phyloP scores from a whole-genome alignment of 1,284 basidiomycete species.

The Ustilago nuda region DNA sequence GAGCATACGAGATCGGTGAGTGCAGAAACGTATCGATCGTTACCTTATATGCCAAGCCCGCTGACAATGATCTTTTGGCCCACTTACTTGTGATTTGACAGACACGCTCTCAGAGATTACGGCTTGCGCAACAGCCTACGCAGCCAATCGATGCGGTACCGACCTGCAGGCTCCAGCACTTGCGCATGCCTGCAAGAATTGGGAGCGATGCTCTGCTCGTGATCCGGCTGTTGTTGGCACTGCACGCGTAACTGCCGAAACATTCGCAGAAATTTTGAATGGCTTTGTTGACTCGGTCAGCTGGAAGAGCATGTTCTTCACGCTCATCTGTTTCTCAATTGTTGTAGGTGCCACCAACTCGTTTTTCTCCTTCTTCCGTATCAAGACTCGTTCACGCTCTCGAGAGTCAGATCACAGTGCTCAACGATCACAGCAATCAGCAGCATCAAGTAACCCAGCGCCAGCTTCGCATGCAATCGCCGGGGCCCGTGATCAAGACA shows the following conservation, averaged over 20 bases:
- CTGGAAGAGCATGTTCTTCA: constrained; percentile 86
- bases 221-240: constrained; percentile 90
- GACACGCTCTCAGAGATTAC: constrained; percentile 63
- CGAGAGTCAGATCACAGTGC: constrained; percentile 12
- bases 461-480: constrained; percentile 8
- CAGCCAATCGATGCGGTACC: constrained; percentile 61
- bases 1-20: constrained; percentile 87
- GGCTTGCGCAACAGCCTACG: constrained; percentile 52
- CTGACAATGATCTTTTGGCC: not conserved
- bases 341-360: constrained; percentile 66
- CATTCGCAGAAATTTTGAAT: constrained; percentile 94
- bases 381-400: constrained; percentile 39
- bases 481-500: constrained; percentile 3
- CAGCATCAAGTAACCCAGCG: not conserved
- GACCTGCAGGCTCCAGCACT: constrained; percentile 62
- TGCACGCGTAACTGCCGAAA: constrained; percentile 89
- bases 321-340: constrained; percentile 61
- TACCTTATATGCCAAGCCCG: not conserved
- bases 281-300: constrained; percentile 95
- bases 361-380: constrained; percentile 64
- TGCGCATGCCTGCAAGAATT: constrained; percentile 70
- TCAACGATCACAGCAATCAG: constrained; percentile 11
- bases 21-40: not conserved
- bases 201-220: constrained; percentile 96
- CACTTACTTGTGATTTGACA: not conserved